These are phyloP conservation scores for Dunaliella primolecta DNA, from an alignment of 139 green algal species.

Conservation along the genomic window DNA sequence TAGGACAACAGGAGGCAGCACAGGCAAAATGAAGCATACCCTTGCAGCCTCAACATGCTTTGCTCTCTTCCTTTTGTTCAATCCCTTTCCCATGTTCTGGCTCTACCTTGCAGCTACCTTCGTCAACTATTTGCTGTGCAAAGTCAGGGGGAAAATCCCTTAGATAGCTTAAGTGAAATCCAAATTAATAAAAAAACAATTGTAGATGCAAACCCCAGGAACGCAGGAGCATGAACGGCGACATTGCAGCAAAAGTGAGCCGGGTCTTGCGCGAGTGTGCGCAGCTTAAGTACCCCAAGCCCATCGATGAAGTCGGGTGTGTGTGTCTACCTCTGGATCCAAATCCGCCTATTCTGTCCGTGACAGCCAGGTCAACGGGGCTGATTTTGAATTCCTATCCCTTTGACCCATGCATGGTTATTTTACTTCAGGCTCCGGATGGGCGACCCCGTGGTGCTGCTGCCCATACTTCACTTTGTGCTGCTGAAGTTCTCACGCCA, in stretches of 20 bases:
- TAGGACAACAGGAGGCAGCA: too few species aligned
- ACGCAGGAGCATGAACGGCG: constrained; percentile 39
- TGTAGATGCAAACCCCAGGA: not conserved
- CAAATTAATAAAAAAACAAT: not conserved
- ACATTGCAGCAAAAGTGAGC: constrained; percentile 51
- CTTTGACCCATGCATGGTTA: not conserved
- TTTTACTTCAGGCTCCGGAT: constrained; percentile 32
- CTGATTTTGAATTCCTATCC: not conserved
- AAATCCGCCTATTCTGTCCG: not conserved
- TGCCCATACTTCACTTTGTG: constrained; percentile 58
- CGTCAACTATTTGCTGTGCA: not conserved
- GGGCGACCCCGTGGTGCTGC: constrained; percentile 52
- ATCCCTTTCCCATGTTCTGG: not conserved
- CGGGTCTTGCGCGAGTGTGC: constrained; percentile 46
- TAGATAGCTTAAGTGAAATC: not conserved
- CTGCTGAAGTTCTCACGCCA: constrained; percentile 62
- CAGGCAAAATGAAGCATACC: not conserved
- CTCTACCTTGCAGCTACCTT: not conserved
- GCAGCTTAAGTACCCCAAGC: constrained; percentile 47
- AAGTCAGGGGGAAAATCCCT: not conserved
- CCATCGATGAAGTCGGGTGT: constrained; percentile 59
- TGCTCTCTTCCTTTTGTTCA: not conserved
- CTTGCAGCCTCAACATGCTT: not conserved
- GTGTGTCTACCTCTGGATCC: constrained; percentile 17
- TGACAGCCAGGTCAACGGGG: not conserved